Evolutionary conservation across 495 filamentous ascomycete genomes (phyloP), one percentile per base, ranked within the genome.

Genomic region (Penicillium cosmopolitanum): DNA sequence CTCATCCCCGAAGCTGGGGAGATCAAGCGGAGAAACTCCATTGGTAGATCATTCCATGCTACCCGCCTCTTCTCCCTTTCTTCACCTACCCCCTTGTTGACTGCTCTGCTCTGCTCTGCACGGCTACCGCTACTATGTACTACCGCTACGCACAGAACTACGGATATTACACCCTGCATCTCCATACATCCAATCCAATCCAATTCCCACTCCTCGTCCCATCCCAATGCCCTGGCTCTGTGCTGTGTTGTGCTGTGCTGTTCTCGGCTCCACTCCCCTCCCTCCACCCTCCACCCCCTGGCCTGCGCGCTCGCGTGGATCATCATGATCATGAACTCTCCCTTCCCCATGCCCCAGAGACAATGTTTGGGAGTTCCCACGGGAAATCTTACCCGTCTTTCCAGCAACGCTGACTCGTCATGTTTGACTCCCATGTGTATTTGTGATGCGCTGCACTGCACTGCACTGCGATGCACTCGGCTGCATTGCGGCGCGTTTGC

Each of bases 1-100:
- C 60, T 55, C 50, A 44, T 55, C 64, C 66, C 66, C 57, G 60
- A 64, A 59, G 64, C 58, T 66, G 66, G 60, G 63, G 64, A 58
- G 28, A 53, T 31, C 38, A 38, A 57, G 51, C 53, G 16, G 11
- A 35, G 15, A 9, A 50, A 40, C 8, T 13, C 47, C 51, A 67
- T 64, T 67, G 62, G 63, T 35, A 55, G 57, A 66, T 68, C 66
- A 68, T 68, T 68, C 63, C 60, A 61, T 60, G 57, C 58, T 58
- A 18, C 47, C 12, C 33, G n/a, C 15, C 25, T n/a, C 38, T 7
- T 23, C 36, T 11, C 46, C 55, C 19, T 25, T 43, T 31, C 48
- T 55, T 23, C 23, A 23, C 23, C 21, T 44, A 1, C 36, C 40
- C 53, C 53, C 53, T 46, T 55, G 51, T 38, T 12, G 12, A 38